Evolutionary conservation across 75 land plant genomes (phyloP).

Genomic region (Chamaecyparis obtusa): DNA sequence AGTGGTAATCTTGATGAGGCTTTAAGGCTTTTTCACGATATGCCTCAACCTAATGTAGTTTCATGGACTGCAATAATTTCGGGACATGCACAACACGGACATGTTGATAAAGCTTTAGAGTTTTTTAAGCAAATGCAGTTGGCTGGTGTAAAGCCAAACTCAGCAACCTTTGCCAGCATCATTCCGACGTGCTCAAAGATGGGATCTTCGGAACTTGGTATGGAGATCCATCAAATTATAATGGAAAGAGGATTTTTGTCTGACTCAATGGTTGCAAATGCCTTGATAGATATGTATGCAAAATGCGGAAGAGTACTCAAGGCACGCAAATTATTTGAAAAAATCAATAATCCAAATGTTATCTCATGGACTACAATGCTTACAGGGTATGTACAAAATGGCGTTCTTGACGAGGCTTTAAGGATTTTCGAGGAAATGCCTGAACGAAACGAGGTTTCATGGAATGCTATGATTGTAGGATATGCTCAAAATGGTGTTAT

Average conservation of each 20-base stretch:
- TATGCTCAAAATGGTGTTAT: neutral
- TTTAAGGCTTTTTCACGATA: neutral
- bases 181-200: neutral
- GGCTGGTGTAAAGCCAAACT: slow-evolving; percentile 5
- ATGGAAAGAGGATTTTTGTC: neutral
- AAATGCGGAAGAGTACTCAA: slow-evolving; percentile 15
- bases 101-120: neutral
- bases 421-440: neutral
- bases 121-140: slow-evolving; percentile 4
- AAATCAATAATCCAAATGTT: neutral
- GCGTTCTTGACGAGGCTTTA: neutral
- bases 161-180: neutral
- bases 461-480: slow-evolving; percentile 7
- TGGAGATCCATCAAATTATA: slow-evolving; percentile 4
- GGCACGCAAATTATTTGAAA: slow-evolving; percentile 10
- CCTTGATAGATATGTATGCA: slow-evolving; percentile 21
- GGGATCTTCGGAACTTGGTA: slow-evolving; percentile 5
- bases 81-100: slow-evolving; percentile 13
- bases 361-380: slow-evolving; percentile 16
- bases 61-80: slow-evolving; percentile 17
- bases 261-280: neutral
- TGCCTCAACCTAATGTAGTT: slow-evolving; percentile 5
- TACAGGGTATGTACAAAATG: slow-evolving; percentile 1
- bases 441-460: neutral
- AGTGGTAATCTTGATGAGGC: neutral